Evolutionary conservation across 2,329 filamentous ascomycete species (phyloP), one percentile per base, ranked within the genome.

Genomic region (Hysterium pulicare): DNA sequence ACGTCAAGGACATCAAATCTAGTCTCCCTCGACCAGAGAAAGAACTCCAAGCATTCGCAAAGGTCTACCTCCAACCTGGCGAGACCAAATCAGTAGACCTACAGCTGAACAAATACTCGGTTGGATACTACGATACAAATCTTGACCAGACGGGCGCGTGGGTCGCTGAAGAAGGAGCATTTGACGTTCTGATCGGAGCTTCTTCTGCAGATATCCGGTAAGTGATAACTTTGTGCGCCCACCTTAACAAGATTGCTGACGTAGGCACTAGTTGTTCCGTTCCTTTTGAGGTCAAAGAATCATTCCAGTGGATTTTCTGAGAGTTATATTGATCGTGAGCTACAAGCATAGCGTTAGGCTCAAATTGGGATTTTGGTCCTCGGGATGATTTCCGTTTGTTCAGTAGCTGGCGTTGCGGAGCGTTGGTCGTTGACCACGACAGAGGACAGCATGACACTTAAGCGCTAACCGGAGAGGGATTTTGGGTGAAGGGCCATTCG

Each of bases 41-140:
- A 66, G 84, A 88, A 64, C 71, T 88, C 1, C 81, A 82, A 24
- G 83, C 81, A 0, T 88, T 87, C 55, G 76, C 77, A 44, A 69
- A 69, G 40, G 61, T 67, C 2, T 55, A 63, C 44, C 38, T 69
- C 26, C 53, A 61, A 40, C 62, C 66, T 4, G 59, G 63, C 2
- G 65, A 69, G 48, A 68, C 57, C 3, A 65, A 64, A 44, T 44
- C 42, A 4, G 63, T 68, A 3, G 38, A 44, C 0, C 42, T 69
- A 46, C 49, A 48, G 40, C 41, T 69, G 4, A 67, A 75, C 47
- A 75, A 72, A 53, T 70, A 76, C 43, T 71, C 71, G 3, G 67
- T 75, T 8, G 72, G 73, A 3, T 86, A 86, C 62, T 86, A 82
- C 50, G 81, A 86, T 48, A 78, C 77, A 13, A 70, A 72, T 3